Evolutionary conservation across 2,329 filamentous ascomycete genomes (phyloP), one percentile per base, ranked within the genome.

Genomic region (Neonectria ditissima): DNA sequence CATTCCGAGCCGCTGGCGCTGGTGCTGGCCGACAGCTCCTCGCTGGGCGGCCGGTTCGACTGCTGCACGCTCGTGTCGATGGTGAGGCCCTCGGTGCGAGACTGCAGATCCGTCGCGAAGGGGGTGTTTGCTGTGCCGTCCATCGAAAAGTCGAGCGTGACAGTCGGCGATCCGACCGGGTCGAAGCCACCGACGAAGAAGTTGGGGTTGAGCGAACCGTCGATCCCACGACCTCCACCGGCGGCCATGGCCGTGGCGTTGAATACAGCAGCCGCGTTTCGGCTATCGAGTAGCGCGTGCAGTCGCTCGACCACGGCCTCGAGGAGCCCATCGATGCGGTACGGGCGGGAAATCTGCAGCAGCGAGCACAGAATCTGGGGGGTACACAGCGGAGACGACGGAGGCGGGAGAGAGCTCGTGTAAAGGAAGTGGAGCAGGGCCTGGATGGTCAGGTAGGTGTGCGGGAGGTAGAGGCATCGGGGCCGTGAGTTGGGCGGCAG

Each of bases 221-320:
- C 90, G 28, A 95, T 92, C 51, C 92, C 92, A 51, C 94, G 89
- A 0, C 96, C 96, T 26, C 96, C 94, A 11, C 96, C 96, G 1
- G 96, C 96, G 0, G 94, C 96, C 96, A 98, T 98, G 56, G 96
- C 96, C 0, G 95, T 96, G 0, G 96, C 96, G 69, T 99, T 99
- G 83, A 99, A 99, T 0, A 99, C 94, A 6, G 96, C 96, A 0
- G 96, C 96, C 0, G 96, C 95, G 70, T 98, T 99, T 50, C 95
- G 88, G 51, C 93, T 96, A 77, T 99, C 96, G 4, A 99, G 87
- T 1, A 97, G 87, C 30, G 92, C 87, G 74, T 99, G 96, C 0
- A 99, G 84, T 8, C 95, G 89, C 78, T 98, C 94, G 10, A 98
- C 93, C 2, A 97, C 93, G 0, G 93, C 93, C 80, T 99, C 96